These are phyloP conservation scores for Sclerotinia borealis DNA, from an alignment of 2,329 filamentous ascomycete genomes.

Conservation along the genomic window DNA sequence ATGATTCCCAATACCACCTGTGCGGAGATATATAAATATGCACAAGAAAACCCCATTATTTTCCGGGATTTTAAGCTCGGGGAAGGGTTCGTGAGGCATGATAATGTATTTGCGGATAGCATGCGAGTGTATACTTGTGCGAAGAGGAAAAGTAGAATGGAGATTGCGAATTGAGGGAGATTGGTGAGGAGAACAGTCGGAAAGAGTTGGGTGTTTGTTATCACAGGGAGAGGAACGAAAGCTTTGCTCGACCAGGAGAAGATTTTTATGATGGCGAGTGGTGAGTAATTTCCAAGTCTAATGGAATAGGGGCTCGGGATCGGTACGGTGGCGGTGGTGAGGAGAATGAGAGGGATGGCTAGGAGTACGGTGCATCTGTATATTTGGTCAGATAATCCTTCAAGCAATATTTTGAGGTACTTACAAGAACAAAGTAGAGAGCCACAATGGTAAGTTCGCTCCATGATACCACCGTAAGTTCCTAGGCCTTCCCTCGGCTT, in stretches of 20 bases:
- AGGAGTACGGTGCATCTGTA: not conserved
- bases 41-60: not conserved
- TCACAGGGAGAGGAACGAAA: not conserved
- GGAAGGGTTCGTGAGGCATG: not conserved
- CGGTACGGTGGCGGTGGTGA: constrained; percentile 7
- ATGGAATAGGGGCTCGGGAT: not conserved
- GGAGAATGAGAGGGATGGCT: not conserved
- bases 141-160: constrained; percentile 40
- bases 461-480: constrained; percentile 20
- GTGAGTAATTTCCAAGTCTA: not conserved
- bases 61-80: not conserved
- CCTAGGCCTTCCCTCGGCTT: not conserved
- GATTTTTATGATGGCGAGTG: not conserved
- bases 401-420: not conserved
- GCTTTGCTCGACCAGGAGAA: constrained; percentile 6
- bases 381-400: not conserved
- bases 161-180: constrained; percentile 41
- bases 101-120: constrained; percentile 41
- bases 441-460: constrained; percentile 13
- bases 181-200: constrained; percentile 37
- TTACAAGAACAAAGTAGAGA: constrained; percentile 15
- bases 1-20: not conserved
- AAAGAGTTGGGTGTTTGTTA: constrained; percentile 13
- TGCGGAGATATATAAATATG: not conserved
- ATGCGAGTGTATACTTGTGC: constrained; percentile 43